Conservation (phyloP, 148 eudicot species). For the Rhododendron kiyosumense region DNA sequence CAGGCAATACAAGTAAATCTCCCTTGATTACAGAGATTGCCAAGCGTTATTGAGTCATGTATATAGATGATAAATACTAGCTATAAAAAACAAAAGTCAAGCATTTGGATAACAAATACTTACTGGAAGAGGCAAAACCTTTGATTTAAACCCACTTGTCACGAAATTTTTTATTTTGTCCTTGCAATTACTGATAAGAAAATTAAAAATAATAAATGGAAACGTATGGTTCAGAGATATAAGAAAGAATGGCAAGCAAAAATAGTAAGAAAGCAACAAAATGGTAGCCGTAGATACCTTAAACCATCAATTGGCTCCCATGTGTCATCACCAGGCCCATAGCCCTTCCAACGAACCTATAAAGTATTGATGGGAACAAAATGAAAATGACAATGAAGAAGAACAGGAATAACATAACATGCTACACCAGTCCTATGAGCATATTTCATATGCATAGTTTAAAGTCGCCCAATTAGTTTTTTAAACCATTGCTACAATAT, state of each 20-base stretch:
- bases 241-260: background rate
- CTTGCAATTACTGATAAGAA: slow-evolving; percentile 16
- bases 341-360: slow-evolving; percentile 40
- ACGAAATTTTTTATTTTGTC: slow-evolving; percentile 24
- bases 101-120: background rate
- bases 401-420: background rate
- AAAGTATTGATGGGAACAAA: background rate
- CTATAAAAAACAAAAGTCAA: background rate
- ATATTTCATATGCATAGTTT: too few relatives aligned
- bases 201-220: background rate
- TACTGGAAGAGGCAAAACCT: slow-evolving; percentile 31
- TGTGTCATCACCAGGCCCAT: slow-evolving; percentile 29
- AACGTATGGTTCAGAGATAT: background rate
- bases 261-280: background rate
- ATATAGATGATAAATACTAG: background rate
- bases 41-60: background rate
- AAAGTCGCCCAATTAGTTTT: background rate
- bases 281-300: slow-evolving; percentile 9
- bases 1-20: background rate
- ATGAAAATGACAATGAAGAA: background rate
- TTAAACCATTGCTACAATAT: background rate
- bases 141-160: slow-evolving; percentile 16
- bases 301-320: slow-evolving; percentile 38
- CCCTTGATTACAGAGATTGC: background rate
- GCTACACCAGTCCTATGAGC: background rate